A percentile compares a stretch with the other conserved stretches of the same genome.
Evolutionary conservation across 192 early-diverging fungal species (phyloP).

Genomic region (Coemansia sp.): DNA sequence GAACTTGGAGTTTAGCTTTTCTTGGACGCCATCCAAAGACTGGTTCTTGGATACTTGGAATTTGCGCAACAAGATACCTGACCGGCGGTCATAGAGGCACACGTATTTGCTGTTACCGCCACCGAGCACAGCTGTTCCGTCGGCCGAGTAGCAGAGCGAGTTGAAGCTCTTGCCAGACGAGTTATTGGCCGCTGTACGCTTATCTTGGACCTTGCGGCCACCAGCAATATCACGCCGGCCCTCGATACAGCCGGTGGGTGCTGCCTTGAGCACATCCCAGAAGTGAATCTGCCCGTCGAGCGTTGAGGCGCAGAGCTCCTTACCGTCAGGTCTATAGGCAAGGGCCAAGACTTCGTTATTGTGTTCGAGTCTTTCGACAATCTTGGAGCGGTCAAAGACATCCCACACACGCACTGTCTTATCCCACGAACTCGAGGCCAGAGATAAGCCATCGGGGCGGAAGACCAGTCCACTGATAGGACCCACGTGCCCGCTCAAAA

Average conservation of each 20-base stretch:
- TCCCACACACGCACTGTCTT: constrained; percentile 88
- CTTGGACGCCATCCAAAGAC: constrained; percentile 91
- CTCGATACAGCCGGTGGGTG: constrained; percentile 78
- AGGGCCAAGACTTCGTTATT: constrained; percentile 84
- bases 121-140: constrained; percentile 89
- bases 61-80: constrained; percentile 77
- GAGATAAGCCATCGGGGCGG: constrained; percentile 76
- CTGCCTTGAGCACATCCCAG: constrained; percentile 86
- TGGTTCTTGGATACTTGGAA: constrained; percentile 93
- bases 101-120: constrained; percentile 96
- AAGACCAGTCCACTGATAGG: constrained; percentile 88
- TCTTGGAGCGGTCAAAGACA: constrained; percentile 84
- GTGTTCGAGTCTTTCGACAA: constrained; percentile 80
- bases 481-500: constrained; percentile 90
- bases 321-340: constrained; percentile 89
- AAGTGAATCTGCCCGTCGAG: constrained; percentile 93
- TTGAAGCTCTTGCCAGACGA: constrained; percentile 89
- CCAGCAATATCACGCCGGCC: constrained; percentile 92
- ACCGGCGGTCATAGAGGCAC: constrained; percentile 89
- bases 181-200: constrained; percentile 80
- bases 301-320: constrained; percentile 83
- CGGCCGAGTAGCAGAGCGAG: constrained; percentile 91
- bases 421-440: constrained; percentile 96
- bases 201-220: constrained; percentile 82
- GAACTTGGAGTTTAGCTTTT: constrained; percentile 84